Evolutionary conservation across 768 basidiomycete genomes (phyloP).

Genomic region (Serpula lacrymans): DNA sequence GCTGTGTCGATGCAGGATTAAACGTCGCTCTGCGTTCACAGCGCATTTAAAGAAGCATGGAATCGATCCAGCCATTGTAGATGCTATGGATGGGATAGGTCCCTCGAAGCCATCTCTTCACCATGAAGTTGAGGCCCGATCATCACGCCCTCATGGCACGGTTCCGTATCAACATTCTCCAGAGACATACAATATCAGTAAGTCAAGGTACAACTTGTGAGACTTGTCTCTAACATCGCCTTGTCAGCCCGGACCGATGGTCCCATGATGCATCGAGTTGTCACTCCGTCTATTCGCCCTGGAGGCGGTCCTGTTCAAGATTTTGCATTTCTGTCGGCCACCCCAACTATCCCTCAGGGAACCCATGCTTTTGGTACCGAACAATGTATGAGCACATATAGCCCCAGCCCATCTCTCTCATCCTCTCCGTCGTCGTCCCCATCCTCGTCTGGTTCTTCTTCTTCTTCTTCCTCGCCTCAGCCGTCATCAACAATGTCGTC

Average conservation of each 20-base stretch:
- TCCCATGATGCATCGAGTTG: too few relatives aligned
- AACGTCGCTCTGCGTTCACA: conserved; percentile 57
- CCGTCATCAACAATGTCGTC: conserved; percentile 5
- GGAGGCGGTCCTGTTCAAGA: too few relatives aligned
- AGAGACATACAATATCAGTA: too few relatives aligned
- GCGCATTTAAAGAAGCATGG: conserved; percentile 53
- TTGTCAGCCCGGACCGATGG: too few relatives aligned
- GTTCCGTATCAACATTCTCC: too few relatives aligned
- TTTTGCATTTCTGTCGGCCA: too few relatives aligned
- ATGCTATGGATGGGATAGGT: conserved; percentile 14
- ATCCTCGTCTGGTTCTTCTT: conserved; percentile 8
- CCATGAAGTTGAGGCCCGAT: too few relatives aligned
- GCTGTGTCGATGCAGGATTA: conserved; percentile 43
- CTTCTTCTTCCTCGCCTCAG: conserved; percentile 7
- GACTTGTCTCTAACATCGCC: too few relatives aligned
- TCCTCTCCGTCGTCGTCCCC: conserved; percentile 5
- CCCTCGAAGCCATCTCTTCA: conserved; percentile 20
- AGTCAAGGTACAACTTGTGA: too few relatives aligned
- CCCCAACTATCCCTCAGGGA: conserved; percentile 11
- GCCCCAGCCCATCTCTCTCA: conserved; percentile 11
- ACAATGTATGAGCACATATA: background rate
- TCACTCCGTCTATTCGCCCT: too few relatives aligned
- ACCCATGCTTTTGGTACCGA: conserved; percentile 8
- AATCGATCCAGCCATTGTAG: conserved; percentile 20
- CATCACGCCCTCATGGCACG: too few relatives aligned